Evolutionary conservation across 2,329 filamentous ascomycete genomes (phyloP).

Genomic region (Waltergamsia citrina): DNA sequence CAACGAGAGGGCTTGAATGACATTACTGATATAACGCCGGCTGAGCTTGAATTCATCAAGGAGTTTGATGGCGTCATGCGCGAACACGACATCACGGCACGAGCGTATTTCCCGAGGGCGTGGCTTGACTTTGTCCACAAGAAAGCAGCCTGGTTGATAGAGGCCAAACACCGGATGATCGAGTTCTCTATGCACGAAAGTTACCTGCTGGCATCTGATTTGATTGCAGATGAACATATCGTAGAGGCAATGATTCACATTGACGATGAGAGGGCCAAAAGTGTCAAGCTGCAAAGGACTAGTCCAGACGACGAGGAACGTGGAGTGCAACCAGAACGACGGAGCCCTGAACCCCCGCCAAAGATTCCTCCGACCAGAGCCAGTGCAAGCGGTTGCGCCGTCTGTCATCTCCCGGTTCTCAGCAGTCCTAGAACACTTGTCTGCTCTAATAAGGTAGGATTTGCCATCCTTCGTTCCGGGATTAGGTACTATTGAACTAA

Average conservation of each 20-base stretch:
- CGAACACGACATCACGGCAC: slow-evolving; percentile 38
- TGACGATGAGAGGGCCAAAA: slow-evolving; percentile 27
- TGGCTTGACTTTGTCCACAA: slow-evolving; percentile 42
- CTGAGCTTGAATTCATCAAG: slow-evolving; percentile 48
- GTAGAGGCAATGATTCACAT: slow-evolving; percentile 31
- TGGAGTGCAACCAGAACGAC: neutral
- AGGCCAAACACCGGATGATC: slow-evolving; percentile 33
- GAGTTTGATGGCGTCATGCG: slow-evolving; percentile 50
- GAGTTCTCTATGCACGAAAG: slow-evolving; percentile 47
- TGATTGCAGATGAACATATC: slow-evolving; percentile 34
- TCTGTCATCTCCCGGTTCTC: slow-evolving; percentile 1
- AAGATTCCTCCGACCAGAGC: neutral
- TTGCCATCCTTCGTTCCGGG: neutral
- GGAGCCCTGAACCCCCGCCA: neutral
- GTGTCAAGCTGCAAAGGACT: slow-evolving; percentile 1
- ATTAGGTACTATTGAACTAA: neutral
- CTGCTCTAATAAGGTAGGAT: slow-evolving; percentile 1
- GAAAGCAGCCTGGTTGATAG: slow-evolving; percentile 43
- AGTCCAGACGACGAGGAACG: slow-evolving; percentile 4
- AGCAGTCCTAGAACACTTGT: neutral
- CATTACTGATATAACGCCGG: slow-evolving; percentile 42
- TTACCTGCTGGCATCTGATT: slow-evolving; percentile 38
- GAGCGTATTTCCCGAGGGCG: slow-evolving; percentile 39
- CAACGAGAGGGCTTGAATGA: slow-evolving; percentile 48
- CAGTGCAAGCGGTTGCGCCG: slow-evolving; percentile 1